These are phyloP conservation scores for Melanomma pulvis-pyrius DNA, from an alignment of 495 filamentous ascomycete species.

Conservation along the genomic window DNA sequence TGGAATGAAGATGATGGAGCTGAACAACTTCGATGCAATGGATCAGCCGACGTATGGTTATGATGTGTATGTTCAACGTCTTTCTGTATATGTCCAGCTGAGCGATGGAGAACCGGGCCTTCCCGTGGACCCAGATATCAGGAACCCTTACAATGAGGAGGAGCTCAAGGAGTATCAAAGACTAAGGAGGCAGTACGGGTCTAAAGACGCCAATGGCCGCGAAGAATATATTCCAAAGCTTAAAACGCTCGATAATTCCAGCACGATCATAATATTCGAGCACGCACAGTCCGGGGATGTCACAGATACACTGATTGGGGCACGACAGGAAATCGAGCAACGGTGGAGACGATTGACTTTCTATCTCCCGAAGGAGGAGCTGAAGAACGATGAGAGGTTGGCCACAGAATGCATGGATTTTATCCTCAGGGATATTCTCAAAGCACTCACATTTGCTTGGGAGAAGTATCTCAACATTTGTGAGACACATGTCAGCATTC, in stretches of 20 bases:
- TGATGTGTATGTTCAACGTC: conserved; percentile 52
- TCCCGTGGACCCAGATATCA: conserved; percentile 39
- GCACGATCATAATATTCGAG: conserved; percentile 60
- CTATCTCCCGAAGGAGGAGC: conserved; percentile 45
- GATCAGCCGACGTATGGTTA: conserved; percentile 46
- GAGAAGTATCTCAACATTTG: conserved; percentile 50
- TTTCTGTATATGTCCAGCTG: conserved; percentile 45
- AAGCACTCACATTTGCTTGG: conserved; percentile 51
- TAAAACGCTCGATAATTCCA: conserved; percentile 53
- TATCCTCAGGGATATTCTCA: conserved; percentile 57
- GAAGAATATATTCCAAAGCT: conserved; percentile 39
- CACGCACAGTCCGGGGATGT: conserved; percentile 50
- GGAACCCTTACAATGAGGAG: conserved; percentile 40
- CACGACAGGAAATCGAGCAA: conserved; percentile 55
- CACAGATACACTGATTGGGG: conserved; percentile 55
- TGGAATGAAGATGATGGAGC: conserved; percentile 52
- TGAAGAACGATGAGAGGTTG: conserved; percentile 44
- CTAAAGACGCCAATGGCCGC: conserved; percentile 19
- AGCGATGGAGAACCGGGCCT: conserved; percentile 38
- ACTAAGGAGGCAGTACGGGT: conserved; percentile 22
- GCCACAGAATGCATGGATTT: conserved; percentile 55
- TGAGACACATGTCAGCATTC: conserved; percentile 52
- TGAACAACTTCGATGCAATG: conserved; percentile 53
- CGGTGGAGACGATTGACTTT: conserved; percentile 58
- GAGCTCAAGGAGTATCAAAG: conserved; percentile 30